phyloP scores from a whole-genome alignment of 257 asterid species.

The Anisodus tanguticus region DNA sequence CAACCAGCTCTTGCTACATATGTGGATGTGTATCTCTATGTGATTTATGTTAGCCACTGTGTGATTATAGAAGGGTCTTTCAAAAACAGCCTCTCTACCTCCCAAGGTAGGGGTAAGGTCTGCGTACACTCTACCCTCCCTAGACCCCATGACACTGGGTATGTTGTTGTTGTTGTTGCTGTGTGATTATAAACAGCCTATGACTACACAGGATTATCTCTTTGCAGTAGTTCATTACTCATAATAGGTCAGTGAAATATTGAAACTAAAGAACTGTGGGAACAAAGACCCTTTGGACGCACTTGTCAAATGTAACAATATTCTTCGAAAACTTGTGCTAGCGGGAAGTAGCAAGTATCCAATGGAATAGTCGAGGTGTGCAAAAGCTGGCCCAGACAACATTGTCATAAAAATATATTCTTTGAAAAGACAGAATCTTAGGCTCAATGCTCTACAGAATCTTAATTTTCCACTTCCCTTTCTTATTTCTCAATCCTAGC shows the following conservation, averaged over 20 bases:
- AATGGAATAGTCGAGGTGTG: neutral
- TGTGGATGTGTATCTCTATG: neutral
- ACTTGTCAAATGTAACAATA: conserved; percentile 5
- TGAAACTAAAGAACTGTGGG: neutral
- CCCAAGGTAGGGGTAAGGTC: too few relatives aligned
- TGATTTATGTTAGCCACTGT: neutral
- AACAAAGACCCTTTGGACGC: neutral
- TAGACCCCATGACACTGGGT: too few relatives aligned
- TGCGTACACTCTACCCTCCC: too few relatives aligned
- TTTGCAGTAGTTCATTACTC: neutral
- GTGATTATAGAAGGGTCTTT: neutral
- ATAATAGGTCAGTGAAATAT: neutral
- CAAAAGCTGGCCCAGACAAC: neutral
- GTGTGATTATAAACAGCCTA: neutral
- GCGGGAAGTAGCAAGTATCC: neutral
- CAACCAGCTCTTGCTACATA: neutral
- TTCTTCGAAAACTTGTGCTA: neutral
- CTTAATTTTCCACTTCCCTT: neutral
- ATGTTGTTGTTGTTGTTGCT: too few relatives aligned
- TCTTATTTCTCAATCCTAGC: neutral
- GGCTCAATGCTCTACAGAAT: neutral
- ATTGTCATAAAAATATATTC: neutral
- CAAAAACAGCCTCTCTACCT: too few relatives aligned
- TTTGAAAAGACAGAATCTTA: neutral
- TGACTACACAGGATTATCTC: neutral